Base-by-base conservation (phyloP, 1,284 basidiomycete genomes). In the Cryptococcus sp. region DNA sequence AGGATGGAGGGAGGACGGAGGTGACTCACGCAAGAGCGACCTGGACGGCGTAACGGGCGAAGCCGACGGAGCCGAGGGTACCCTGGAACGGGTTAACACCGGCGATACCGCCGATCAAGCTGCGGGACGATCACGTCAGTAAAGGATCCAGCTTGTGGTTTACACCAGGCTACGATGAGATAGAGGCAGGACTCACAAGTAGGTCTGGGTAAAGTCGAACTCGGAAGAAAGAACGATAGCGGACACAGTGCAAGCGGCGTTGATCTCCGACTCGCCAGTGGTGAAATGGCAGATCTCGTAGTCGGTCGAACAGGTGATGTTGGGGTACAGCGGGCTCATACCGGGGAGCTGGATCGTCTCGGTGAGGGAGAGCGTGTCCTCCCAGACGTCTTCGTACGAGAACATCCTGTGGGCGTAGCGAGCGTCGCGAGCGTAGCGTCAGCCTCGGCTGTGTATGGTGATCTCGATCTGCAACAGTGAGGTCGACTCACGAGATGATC, bases 141-240 rank as follows among this genome's bases (percentile, higher is more conserved):
- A 31, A 22, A 5, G 11, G 42, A 16, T 27, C 51, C 2, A 15
- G n/a, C 47, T 27, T 17, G 46, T 5, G 4, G 7, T 25, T 47
- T n/a, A n/a, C n/a, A n/a, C n/a, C n/a, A n/a, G 19, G 47, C 47
- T 13, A 48, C 16, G 25, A 23, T 22, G 6, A 27, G 25, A n/a
- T 6, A 45, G 20, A 48, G 22, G 10, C 8, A 20, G 8, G 4
- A 65, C 66, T 71, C 54, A 83, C 68, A 82, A 83, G 69, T 84
- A 84, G 0, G 82, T 82, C 50, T 69, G 54, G 1, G 66, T 76
- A n/a, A 84, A 73, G 70, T 83, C 72, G 67, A 84, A 83, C 23
- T 69, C 50, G 5, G 73, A 57, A 1, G 77, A 74, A 39, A 76
- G 66, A 5, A 80, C 63, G 42, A 83, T 68, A 0, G 82, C 76